Conservation (phyloP, 1,284 basidiomycete species). For the Irpex sp. region DNA sequence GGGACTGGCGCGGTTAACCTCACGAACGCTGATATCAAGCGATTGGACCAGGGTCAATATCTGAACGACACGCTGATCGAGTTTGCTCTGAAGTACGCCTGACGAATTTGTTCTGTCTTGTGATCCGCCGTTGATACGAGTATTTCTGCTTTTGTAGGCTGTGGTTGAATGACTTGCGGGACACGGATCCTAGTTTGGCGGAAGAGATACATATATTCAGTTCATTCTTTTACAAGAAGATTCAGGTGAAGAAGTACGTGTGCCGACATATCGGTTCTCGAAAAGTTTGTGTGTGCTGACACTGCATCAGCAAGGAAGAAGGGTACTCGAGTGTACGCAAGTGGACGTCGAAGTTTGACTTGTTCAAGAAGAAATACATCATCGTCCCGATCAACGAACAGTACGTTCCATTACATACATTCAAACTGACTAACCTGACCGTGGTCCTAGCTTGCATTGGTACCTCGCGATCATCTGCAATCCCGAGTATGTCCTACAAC, state of each 20-base stretch:
- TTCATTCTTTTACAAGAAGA: slow-evolving; percentile 96
- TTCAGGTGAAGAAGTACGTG: slow-evolving; percentile 71
- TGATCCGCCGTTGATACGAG: background rate
- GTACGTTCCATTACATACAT: slow-evolving; percentile 34
- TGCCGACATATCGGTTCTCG: no score
- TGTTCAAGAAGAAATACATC: slow-evolving; percentile 91
- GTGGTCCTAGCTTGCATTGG: slow-evolving; percentile 80
- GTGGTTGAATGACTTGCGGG: slow-evolving; percentile 59
- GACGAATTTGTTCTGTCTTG: background rate
- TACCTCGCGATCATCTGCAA: slow-evolving; percentile 93
- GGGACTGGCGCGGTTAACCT: slow-evolving; percentile 75
- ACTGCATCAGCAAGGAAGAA: slow-evolving; percentile 46
- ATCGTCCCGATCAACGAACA: slow-evolving; percentile 97
- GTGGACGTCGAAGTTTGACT: slow-evolving; percentile 87
- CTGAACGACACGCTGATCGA: slow-evolving; percentile 97
- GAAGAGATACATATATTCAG: slow-evolving; percentile 89
- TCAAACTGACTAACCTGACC: background rate
- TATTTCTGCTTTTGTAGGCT: slow-evolving; percentile 40
- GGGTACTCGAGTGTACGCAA: slow-evolving; percentile 86
- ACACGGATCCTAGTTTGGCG: slow-evolving; percentile 54
- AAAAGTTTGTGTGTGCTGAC: background rate
- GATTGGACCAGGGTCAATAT: slow-evolving; percentile 77
- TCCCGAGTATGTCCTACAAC: slow-evolving; percentile 60
- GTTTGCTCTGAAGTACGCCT: slow-evolving; percentile 83
- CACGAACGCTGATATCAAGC: slow-evolving; percentile 71